These are phyloP conservation scores for Diatrype stigma DNA, from an alignment of 2,329 filamentous ascomycete species.

Conservation along the genomic window DNA sequence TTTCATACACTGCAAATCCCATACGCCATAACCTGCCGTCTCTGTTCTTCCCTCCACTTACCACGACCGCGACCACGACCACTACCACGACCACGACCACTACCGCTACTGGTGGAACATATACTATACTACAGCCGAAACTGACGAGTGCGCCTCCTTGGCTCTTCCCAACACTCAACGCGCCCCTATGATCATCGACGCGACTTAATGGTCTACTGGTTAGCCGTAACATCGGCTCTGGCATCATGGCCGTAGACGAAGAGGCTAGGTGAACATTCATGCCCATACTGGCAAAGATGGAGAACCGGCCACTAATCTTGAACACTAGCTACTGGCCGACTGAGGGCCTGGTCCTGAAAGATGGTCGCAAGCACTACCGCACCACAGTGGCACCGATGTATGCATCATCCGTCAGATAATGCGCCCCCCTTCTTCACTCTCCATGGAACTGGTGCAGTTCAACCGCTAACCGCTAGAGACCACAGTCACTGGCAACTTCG, in stretches of 20 bases:
- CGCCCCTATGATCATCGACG: conserved; percentile 19
- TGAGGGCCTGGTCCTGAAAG: conserved; percentile 57
- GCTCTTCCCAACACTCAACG: conserved; percentile 5
- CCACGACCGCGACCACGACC: too few relatives aligned
- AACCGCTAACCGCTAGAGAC: conserved; percentile 4
- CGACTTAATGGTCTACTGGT: conserved; percentile 23
- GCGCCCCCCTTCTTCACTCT: conserved; percentile 3
- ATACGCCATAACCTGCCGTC: not conserved
- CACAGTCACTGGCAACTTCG: conserved; percentile 81
- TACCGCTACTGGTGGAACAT: not conserved
- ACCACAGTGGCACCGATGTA: conserved; percentile 63
- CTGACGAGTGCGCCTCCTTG: not conserved
- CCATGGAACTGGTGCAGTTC: too few relatives aligned
- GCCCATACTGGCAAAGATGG: not conserved
- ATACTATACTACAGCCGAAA: not conserved
- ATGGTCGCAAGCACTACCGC: conserved; percentile 63
- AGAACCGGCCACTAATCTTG: conserved; percentile 10
- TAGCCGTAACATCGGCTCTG: conserved; percentile 20
- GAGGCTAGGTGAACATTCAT: conserved; percentile 43
- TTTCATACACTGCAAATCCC: too few relatives aligned
- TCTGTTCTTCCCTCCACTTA: too few relatives aligned
- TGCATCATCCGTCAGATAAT: not conserved
- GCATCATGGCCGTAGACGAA: conserved; percentile 52
- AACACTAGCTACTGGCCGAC: conserved; percentile 58
- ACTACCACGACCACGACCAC: too few relatives aligned